Evolutionary conservation across 2,329 filamentous ascomycete genomes (phyloP), one percentile per base, ranked within the genome.

Genomic region (Fusarium drepaniforme): DNA sequence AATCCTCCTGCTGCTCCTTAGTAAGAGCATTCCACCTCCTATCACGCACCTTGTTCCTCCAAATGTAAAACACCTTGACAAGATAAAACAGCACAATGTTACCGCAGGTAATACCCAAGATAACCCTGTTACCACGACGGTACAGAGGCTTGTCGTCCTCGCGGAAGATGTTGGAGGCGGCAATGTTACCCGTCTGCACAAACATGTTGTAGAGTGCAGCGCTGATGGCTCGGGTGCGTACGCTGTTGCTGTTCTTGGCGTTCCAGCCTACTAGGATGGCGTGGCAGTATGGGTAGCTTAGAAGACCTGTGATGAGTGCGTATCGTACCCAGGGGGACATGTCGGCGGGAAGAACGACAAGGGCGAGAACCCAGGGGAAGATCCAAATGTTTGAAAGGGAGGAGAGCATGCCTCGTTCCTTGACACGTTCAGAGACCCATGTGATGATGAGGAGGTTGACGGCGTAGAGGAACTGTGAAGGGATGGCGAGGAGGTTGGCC

Each of bases 121-220:
- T 80, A 12, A 87, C 82, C 70, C 82, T 85, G 76, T 89, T 89
- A 0, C 88, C 88, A 0, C 84, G 82, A 7, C 82, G 81, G 71
- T 90, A 90, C 25, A 87, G 80, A 2, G 89, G 89, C 74, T 85
- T 83, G 75, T 91, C 89, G 49, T 89, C 87, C 81, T 90, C 87
- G 56, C 80, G 79, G 64, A 82, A 83, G 56, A 83, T 82, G 28
- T 87, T 87, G 5, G 84, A 84, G 0, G 82, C 79, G 35, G 85
- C 83, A 59, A 88, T 86, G 57, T 80, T 84, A 28, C 83, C 82
- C 0, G 84, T 82, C 67, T 88, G 86, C 0, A 87, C 85, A 21
- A 82, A 83, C 85, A 88, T 88, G 77, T 92, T 93, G 82, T 92
- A 93, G 11, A 91, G 72, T 0, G 90, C 90, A 0, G 88, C 87